A percentile compares a stretch with the other conserved stretches of the same genome.
These are phyloP conservation scores for Zasmidium cellare DNA, from an alignment of 2,329 filamentous ascomycete species.

Conservation along the genomic window DNA sequence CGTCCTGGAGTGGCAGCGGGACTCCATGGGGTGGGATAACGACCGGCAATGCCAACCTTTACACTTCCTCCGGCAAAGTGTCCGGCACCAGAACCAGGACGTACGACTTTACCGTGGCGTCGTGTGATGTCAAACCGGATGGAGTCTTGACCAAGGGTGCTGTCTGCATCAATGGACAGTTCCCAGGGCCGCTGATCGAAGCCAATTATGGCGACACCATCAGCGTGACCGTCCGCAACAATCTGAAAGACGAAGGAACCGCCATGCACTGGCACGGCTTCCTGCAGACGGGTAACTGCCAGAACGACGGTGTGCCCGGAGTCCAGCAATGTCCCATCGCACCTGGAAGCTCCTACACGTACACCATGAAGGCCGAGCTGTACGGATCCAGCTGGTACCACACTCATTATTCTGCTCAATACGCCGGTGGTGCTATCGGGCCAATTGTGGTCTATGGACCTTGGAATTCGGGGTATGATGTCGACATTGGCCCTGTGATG, in stretches of 20 bases:
- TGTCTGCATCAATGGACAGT: constrained; percentile 54
- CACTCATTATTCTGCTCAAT: constrained; percentile 55
- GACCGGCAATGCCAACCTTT: background rate
- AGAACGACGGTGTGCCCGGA: constrained; percentile 32
- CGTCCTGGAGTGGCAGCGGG: background rate
- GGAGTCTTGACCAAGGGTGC: background rate
- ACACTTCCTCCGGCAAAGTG: background rate
- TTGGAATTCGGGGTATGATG: constrained; percentile 57
- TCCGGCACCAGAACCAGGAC: background rate
- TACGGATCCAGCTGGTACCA: constrained; percentile 53
- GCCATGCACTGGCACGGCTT: constrained; percentile 46
- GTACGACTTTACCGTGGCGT: background rate
- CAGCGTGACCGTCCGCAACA: constrained; percentile 38
- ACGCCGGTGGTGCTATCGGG: constrained; percentile 59
- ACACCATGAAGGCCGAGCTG: constrained; percentile 41
- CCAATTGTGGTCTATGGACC: constrained; percentile 62
- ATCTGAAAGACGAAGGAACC: constrained; percentile 39
- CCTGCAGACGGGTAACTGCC: constrained; percentile 34
- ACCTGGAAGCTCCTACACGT: constrained; percentile 16
- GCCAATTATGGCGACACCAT: constrained; percentile 31
- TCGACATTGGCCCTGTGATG: constrained; percentile 61
- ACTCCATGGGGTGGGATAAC: background rate
- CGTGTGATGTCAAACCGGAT: constrained; percentile 1
- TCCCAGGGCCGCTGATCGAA: constrained; percentile 52
- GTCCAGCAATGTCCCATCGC: constrained; percentile 24